Evolutionary conservation across 73 alveolate genomes (phyloP).

Genomic region (Symbiodinium natans): DNA sequence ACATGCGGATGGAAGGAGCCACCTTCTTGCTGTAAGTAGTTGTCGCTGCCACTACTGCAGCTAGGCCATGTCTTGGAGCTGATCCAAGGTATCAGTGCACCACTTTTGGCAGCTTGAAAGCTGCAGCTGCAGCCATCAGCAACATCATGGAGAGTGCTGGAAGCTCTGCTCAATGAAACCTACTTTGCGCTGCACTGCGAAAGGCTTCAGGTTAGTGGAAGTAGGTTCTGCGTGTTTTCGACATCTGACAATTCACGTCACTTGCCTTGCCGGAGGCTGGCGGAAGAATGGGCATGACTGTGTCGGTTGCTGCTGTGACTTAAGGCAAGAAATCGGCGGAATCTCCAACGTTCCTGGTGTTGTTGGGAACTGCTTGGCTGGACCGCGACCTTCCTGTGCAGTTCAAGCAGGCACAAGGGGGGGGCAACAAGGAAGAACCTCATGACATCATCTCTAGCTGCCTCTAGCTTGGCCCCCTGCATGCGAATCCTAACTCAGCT

Average conservation of each 20-base stretch:
- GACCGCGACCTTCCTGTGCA: constrained; percentile 56
- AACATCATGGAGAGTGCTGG: constrained; percentile 77
- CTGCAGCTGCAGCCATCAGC: constrained; percentile 79
- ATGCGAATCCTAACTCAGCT: neutral
- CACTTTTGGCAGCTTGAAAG: constrained; percentile 56
- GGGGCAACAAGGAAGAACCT: neutral
- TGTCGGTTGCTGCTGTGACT: too few relatives aligned
- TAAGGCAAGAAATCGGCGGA: neutral
- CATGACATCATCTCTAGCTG: neutral
- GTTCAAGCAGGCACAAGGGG: constrained; percentile 46
- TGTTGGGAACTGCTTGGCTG: constrained; percentile 86
- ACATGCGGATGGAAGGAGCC: too few relatives aligned
- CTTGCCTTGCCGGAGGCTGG: too few relatives aligned
- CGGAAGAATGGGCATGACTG: too few relatives aligned
- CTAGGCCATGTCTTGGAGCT: too few relatives aligned
- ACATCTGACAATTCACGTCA: too few relatives aligned
- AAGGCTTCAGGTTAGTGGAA: too few relatives aligned
- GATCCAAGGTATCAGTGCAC: constrained; percentile 65
- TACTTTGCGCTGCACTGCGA: too few relatives aligned
- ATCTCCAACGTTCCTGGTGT: constrained; percentile 57
- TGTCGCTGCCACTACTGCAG: too few relatives aligned
- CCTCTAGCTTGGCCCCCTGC: neutral
- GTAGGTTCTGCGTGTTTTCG: too few relatives aligned
- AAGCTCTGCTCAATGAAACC: neutral
- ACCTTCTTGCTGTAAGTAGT: too few relatives aligned